Evolutionary conservation across 768 basidiomycete genomes (phyloP), one percentile per base, ranked within the genome.

Genomic region (Amanita rubescens): DNA sequence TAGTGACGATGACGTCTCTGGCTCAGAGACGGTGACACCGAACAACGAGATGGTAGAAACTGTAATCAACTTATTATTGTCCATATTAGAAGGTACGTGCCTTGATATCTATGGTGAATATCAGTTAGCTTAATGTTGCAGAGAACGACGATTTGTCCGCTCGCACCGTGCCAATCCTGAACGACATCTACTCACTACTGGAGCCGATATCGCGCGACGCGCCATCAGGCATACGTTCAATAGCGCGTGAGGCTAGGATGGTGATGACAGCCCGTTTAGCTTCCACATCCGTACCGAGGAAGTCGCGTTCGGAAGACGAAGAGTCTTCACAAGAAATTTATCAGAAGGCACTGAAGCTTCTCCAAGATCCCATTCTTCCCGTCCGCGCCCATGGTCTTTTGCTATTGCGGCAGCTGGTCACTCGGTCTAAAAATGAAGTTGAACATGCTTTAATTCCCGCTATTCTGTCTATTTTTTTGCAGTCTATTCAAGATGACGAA

Each of bases 331-430:
- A 83, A 51, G 82, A 82, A 45, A 79, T 73, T 6, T 98, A 96
- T 66, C 91, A 92, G 61, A 85, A 87, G 59, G 91, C 94, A 2
- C 74, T 97, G 15, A 87, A 85, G 58, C 78, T 94, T 22, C 72
- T 97, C 10, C 89, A 94, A 67, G 95, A 98, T 66, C 87, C 91
- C 1, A 82, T 95, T 33, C 75, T 97, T 9, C 94, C 95, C 19
- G 94, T 98, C 37, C 85, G 94, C 44, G 95, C 91, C 0, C 94
- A 97, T 63, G 95, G 95, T 5, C 73, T 97, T 2, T 72, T 91
- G 34, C 74, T 94, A 20, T 76, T 98, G 19, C 83, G 87, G 45
- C 79, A 90, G 56, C 79, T 97, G 22, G 82, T 94, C 17, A 71
- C 76, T 20, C 52, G 34, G 25, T 69, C 55, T 58, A 19, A 55